Percentiles rank a stretch among this genome's conserved stretches.
phyloP scores from a whole-genome alignment of 2,329 filamentous ascomycete genomes.

The Aureobasidium zeae region DNA sequence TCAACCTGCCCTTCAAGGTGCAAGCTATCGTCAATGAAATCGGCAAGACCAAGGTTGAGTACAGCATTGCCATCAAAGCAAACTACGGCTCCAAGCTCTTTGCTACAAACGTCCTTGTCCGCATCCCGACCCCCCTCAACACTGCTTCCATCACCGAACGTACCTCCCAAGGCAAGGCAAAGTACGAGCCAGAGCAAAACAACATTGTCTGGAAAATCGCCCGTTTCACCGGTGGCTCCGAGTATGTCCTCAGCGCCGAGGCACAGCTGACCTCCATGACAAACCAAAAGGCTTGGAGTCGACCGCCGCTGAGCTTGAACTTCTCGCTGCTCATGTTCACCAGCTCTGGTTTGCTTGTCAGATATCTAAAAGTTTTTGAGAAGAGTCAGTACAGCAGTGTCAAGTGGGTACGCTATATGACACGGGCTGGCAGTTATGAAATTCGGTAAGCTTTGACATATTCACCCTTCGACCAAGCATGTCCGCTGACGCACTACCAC shows the following conservation, averaged over 20 bases:
- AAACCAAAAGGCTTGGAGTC: conserved; percentile 92
- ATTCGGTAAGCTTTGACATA: conserved; percentile 54
- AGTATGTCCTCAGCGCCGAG: conserved; percentile 90
- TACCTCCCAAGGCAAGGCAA: conserved; percentile 91
- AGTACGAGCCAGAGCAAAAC: conserved; percentile 97
- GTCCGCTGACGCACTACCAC: background rate
- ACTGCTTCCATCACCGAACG: conserved; percentile 89
- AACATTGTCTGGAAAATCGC: conserved; percentile 99
- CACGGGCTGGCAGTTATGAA: conserved; percentile 92
- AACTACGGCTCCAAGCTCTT: conserved; percentile 97
- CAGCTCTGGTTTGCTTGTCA: conserved; percentile 79
- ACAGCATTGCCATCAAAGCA: conserved; percentile 92
- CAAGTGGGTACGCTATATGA: conserved; percentile 99
- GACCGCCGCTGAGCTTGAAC: conserved; percentile 81
- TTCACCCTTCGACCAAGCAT: background rate
- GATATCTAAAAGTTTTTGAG: conserved; percentile 97
- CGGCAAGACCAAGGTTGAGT: conserved; percentile 94
- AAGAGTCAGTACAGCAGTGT: conserved; percentile 98
- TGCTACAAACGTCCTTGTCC: conserved; percentile 88
- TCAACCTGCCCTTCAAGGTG: conserved; percentile 97
- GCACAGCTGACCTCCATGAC: conserved; percentile 94
- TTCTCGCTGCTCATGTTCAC: conserved; percentile 98
- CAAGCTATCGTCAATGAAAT: conserved; percentile 98
- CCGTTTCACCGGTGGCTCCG: conserved; percentile 94
- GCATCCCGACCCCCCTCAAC: conserved; percentile 92